Conservation (phyloP, 495 filamentous ascomycete genomes). For the Neurospora tetraspora region DNA sequence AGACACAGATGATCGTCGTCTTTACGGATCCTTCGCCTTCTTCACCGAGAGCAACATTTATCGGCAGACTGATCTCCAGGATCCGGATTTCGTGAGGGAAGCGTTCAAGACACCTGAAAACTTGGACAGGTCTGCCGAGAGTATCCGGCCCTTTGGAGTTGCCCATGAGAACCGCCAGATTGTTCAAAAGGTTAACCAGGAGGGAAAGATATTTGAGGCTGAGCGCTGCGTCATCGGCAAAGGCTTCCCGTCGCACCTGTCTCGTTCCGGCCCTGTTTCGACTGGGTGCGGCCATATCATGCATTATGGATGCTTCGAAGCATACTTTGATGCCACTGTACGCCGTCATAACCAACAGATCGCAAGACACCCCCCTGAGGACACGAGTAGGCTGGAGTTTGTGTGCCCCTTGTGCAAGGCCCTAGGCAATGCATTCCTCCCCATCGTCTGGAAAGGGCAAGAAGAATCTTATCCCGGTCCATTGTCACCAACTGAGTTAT, state of each 20-base stretch:
- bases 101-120: slow-evolving; percentile 64
- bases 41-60: slow-evolving; percentile 81
- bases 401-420: slow-evolving; percentile 98
- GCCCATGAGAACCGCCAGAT: slow-evolving; percentile 71
- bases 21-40: slow-evolving; percentile 87
- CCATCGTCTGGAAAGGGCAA: slow-evolving; percentile 91
- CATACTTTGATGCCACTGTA: slow-evolving; percentile 71
- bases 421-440: slow-evolving; percentile 88
- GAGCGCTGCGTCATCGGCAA: slow-evolving; percentile 80
- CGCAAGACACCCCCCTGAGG: slow-evolving; percentile 83
- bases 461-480: slow-evolving; percentile 68
- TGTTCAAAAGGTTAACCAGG: slow-evolving; percentile 63
- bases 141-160: slow-evolving; percentile 79
- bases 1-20: slow-evolving; percentile 76
- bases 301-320: slow-evolving; percentile 94
- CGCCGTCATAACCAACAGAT: slow-evolving; percentile 84
- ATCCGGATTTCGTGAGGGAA: slow-evolving; percentile 78
- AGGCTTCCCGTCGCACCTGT: slow-evolving; percentile 65
- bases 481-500: slow-evolving; percentile 45
- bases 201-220: slow-evolving; percentile 56
- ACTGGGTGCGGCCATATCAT: slow-evolving; percentile 96
- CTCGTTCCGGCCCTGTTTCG: slow-evolving; percentile 67
- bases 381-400: slow-evolving; percentile 68
- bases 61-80: slow-evolving; percentile 71
- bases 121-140: slow-evolving; percentile 73